Conservation (phyloP, 805 yeast species). For the Ogataea nonfermentans region DNA sequence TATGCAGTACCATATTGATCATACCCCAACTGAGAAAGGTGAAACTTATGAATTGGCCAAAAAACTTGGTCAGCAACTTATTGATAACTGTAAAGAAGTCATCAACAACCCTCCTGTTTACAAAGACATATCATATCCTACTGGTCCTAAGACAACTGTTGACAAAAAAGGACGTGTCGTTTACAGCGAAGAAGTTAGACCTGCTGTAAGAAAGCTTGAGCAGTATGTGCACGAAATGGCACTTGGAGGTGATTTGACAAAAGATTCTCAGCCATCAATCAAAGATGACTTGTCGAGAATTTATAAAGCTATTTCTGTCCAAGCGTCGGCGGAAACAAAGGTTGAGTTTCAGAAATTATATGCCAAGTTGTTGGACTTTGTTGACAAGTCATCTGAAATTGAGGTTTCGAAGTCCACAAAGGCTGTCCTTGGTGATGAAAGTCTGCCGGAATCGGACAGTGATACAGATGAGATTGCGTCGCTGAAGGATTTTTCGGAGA, state of each 20-base stretch:
- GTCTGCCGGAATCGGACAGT: slow-evolving; percentile 45
- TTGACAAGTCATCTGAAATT: slow-evolving; percentile 68
- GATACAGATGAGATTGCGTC: slow-evolving; percentile 82
- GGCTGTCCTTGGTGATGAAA: slow-evolving; percentile 46
- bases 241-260: slow-evolving; percentile 84
- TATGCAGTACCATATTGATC: slow-evolving; percentile 92
- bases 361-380: slow-evolving; percentile 65
- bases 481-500: slow-evolving; percentile 68
- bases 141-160: slow-evolving; percentile 90
- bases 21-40: slow-evolving; percentile 81
- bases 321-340: slow-evolving; percentile 66
- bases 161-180: slow-evolving; percentile 84
- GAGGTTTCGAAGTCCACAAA: slow-evolving; percentile 63
- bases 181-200: slow-evolving; percentile 83
- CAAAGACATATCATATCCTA: slow-evolving; percentile 92
- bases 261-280: slow-evolving; percentile 65
- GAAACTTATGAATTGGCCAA: slow-evolving; percentile 91
- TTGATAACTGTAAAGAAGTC: slow-evolving; percentile 93
- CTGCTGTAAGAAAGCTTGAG: slow-evolving; percentile 89
- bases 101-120: slow-evolving; percentile 78
- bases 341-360: slow-evolving; percentile 70
- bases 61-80: slow-evolving; percentile 85
- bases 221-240: slow-evolving; percentile 97
- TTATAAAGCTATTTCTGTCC: slow-evolving; percentile 77
- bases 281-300: slow-evolving; percentile 82